These are phyloP conservation scores for Diaporthe citriasiana DNA, from an alignment of 2,329 filamentous ascomycete genomes.

Conservation along the genomic window DNA sequence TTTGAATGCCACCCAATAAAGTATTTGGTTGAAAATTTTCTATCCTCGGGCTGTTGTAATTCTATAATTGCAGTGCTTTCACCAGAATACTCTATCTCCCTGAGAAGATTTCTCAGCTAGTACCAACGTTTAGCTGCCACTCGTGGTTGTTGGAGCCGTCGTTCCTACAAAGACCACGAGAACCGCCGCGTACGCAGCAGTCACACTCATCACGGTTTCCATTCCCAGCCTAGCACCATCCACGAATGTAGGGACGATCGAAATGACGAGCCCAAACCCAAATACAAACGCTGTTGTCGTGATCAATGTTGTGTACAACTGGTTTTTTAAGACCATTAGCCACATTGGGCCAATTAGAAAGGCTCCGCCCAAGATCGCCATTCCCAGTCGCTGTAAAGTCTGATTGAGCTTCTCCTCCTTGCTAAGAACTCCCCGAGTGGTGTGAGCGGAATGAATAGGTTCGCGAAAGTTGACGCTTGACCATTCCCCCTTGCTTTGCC, in stretches of 20 bases:
- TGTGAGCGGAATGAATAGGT: accelerated
- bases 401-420: neutral
- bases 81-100: no score
- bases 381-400: neutral
- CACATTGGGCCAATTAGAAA: neutral
- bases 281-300: neutral
- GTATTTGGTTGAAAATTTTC: no score
- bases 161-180: neutral
- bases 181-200: neutral
- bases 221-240: neutral
- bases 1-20: no score
- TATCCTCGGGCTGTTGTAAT: no score
- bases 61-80: no score
- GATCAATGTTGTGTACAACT: neutral
- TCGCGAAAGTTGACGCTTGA: neutral
- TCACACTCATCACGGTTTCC: neutral
- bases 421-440: no score
- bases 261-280: neutral
- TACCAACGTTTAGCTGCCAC: neutral
- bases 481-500: neutral
- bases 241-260: neutral
- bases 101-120: no score
- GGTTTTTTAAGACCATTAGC: neutral
- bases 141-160: neutral
- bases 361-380: neutral